Evolutionary conservation across 2,329 filamentous ascomycete genomes (phyloP), one percentile per base, ranked within the genome.

Genomic region (Epichloe typhina): DNA sequence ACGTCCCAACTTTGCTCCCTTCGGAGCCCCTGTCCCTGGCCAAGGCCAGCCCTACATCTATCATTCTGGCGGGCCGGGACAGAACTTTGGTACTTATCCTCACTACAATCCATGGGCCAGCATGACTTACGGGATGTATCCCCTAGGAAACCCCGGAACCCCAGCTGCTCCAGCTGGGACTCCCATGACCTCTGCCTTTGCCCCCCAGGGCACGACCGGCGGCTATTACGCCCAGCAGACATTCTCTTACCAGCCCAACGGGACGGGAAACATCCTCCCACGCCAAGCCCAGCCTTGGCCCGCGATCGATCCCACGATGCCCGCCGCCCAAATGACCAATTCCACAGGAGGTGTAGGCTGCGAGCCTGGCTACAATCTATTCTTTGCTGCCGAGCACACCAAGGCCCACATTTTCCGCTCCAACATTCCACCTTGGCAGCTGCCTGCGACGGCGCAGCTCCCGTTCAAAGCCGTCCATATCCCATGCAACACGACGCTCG

Each of bases 351-450:
- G 77, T 21, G 69, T 74, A 1, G 77, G 79, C 40, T 75, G 75
- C 53, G 79, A 82, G 57, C 77, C 76, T 0, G 80, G 79, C 2
- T 83, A 81, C 66, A 79, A 80, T 65, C 80, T 81, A 63, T 74
- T 82, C 59, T 83, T 82, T 64, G 72, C 77, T 0, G 58, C 66
- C 0, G 70, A 76, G 54, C 76, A 82, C 61, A 78, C 76, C 33
- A 81, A 78, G 55, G 66, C 82, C 6, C 77, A 82, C 56, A 68
- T 83, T 3, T 71, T 84, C 62, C 73, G 73, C 55, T 70, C 72
- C 8, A 57, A 64, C 15, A 68, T 61, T 0, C 68, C 74, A 0
- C 80, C 80, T 0, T 83, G 79, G 79, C 70, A 74, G 55, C 61
- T 73, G 6, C 69, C 64, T 0, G 58, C 63, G 19, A 70, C 66